Evolutionary conservation across 495 filamentous ascomycete genomes (phyloP).

Genomic region (Trichoderma parareesei): DNA sequence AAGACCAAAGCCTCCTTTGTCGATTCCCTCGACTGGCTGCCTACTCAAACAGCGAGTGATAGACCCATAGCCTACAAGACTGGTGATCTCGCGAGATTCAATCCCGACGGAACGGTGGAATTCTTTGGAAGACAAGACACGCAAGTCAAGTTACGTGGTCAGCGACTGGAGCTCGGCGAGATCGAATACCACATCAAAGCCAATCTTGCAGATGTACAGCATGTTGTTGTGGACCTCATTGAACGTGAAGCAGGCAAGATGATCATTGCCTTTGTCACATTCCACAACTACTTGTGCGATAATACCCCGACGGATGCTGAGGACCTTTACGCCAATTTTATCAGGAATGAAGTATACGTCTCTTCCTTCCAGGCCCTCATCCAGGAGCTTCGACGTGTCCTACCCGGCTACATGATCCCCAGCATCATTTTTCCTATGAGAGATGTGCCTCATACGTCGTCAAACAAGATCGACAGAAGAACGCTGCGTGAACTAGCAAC

Average conservation of each 20-base stretch:
- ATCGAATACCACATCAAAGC: background rate
- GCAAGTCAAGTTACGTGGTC: slow-evolving; percentile 1
- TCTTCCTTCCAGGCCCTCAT: background rate
- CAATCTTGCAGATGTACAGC: background rate
- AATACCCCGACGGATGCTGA: background rate
- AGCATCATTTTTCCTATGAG: slow-evolving; percentile 30
- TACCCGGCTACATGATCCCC: slow-evolving; percentile 5
- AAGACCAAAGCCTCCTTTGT: slow-evolving; percentile 15
- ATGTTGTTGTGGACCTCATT: slow-evolving; percentile 1
- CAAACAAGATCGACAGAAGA: slow-evolving; percentile 22
- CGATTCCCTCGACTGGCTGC: slow-evolving; percentile 12
- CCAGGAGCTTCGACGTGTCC: background rate
- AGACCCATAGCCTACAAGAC: background rate
- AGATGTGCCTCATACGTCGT: slow-evolving; percentile 26
- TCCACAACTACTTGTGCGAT: background rate
- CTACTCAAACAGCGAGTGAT: background rate
- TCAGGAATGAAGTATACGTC: background rate
- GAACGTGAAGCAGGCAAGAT: slow-evolving; percentile 3
- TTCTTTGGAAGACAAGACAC: background rate
- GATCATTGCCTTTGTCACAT: background rate
- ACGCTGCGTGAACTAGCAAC: slow-evolving; percentile 33
- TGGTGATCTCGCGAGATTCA: background rate
- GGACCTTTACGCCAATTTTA: background rate
- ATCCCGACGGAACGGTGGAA: background rate
- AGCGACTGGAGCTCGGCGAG: slow-evolving; percentile 4